Base-by-base conservation (phyloP, 2,329 filamentous ascomycete genomes). In the Trichoderma breve region DNA sequence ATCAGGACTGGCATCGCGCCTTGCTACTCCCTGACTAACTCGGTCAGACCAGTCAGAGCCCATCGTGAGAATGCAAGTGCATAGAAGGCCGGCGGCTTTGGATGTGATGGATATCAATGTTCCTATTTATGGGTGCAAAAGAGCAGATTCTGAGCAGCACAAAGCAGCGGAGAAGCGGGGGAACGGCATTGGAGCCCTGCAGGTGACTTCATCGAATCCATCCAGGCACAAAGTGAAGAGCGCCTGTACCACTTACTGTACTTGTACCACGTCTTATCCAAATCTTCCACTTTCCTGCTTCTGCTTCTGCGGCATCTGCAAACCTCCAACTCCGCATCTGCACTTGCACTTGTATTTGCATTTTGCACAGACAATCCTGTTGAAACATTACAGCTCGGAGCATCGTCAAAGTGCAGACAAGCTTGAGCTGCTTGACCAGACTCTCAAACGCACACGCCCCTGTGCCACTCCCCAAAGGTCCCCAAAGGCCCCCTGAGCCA, bases 1-100 rank as follows among this genome's bases (percentile, higher is more conserved):
- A 70, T 72, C 66, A 72, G 72, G 71, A 61, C 72, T 74, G 72
- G 72, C 55, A 61, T 39, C 64, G 62, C 70, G 60, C 60, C 36
- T 26, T 58, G 43, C 60, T 57, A 43, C 62, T 47, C 43, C 43
- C 57, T 34, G 34, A 57, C 55, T 60, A 51, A 53, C 39, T 60
- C n/a, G 26, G 51, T 21, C 67, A 63, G 68, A 53, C 74, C 73
- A 73, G 30, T 73, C 63, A 72, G 68, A 70, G 70, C 34, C n/a
- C 61, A 21, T 24, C 18, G 15, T n/a, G n/a, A 21, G 28, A 60
- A 57, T 57, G n/a, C 36, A 26, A 43, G n/a, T 14, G 43, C 66
- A 62, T 21, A 36, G 39, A 47, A 32, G 60, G 60, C 47, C 36
- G 68, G 68, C 68, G 60, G 68, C 68, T 64, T 24, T 65, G 28